Evolutionary conservation across 23 red algal genomes (phyloP).

Genomic region (Gracilariopsis chorda): DNA sequence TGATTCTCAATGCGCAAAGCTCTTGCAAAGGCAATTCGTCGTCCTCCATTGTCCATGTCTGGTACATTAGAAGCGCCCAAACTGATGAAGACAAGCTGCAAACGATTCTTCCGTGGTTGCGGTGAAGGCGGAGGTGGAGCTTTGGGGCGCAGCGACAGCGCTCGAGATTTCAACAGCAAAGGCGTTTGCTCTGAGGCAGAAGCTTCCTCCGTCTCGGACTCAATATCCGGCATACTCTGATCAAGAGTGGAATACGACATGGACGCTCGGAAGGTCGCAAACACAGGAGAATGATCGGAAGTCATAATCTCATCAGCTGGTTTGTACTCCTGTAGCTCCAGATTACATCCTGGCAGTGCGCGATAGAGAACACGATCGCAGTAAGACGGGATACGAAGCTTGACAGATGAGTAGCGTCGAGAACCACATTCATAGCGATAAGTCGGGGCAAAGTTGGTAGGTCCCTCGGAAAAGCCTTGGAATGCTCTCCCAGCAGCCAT

Average conservation of each 20-base stretch:
- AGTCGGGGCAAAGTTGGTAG: slow-evolving; percentile 81
- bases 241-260: not conserved
- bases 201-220: not conserved
- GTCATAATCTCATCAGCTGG: slow-evolving; percentile 78
- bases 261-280: slow-evolving; percentile 54
- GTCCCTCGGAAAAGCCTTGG: slow-evolving; percentile 79
- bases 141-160: not conserved
- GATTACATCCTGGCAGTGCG: slow-evolving; percentile 17
- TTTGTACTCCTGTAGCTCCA: slow-evolving; percentile 59
- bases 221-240: not conserved
- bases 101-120: not conserved
- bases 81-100: slow-evolving; percentile 26
- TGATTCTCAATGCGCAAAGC: slow-evolving; percentile 31
- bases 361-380: slow-evolving; percentile 86
- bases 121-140: not conserved
- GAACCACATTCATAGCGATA: slow-evolving; percentile 78
- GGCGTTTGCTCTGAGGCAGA: not conserved
- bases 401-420: slow-evolving; percentile 60
- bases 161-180: not conserved
- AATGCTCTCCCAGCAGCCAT: slow-evolving; percentile 62
- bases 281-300: slow-evolving; percentile 94
- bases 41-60: slow-evolving; percentile 53
- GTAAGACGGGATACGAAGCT: slow-evolving; percentile 76
- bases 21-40: slow-evolving; percentile 31
- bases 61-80: slow-evolving; percentile 24